Conservation (phyloP, 2,329 filamentous ascomycete genomes). For the Lecanicillium sp. region DNA sequence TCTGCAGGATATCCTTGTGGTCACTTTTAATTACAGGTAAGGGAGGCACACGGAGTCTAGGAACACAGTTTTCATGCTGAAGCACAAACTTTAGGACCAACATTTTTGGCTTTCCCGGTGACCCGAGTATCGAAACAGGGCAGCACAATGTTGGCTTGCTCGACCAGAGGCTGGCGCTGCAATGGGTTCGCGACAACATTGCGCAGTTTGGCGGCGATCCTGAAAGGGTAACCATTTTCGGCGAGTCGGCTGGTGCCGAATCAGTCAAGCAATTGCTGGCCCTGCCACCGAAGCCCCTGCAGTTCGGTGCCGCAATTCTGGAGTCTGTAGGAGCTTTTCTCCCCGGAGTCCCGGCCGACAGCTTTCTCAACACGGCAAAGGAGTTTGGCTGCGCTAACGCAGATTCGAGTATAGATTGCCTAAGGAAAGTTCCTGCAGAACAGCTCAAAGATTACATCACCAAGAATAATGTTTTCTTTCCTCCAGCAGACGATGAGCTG, state of each 20-base stretch:
- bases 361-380: conserved; percentile 2
- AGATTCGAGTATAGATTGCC: conserved; percentile 12
- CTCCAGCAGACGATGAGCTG: conserved; percentile 12
- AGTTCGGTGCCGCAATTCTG: conserved; percentile 20
- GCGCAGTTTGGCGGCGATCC: conserved; percentile 55
- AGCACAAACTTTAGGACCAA: neutral
- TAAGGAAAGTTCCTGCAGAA: conserved; percentile 13
- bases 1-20: conserved; percentile 35
- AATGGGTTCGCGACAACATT: conserved; percentile 57
- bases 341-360: no score
- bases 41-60: neutral
- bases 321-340: no score
- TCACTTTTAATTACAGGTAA: conserved; percentile 31
- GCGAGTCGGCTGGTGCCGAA: conserved; percentile 44
- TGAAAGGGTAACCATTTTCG: conserved; percentile 51
- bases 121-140: neutral
- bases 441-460: conserved; percentile 12
- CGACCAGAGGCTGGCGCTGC: conserved; percentile 48
- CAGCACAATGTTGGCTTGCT: conserved; percentile 7
- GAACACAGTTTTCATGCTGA: neutral
- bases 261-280: conserved; percentile 32
- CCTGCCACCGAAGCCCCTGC: conserved; percentile 16
- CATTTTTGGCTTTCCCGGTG: neutral
- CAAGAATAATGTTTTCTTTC: conserved; percentile 12
- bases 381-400: conserved; percentile 8